Conservation (phyloP, 2,329 filamentous ascomycete genomes). For the Cadophora sp. region DNA sequence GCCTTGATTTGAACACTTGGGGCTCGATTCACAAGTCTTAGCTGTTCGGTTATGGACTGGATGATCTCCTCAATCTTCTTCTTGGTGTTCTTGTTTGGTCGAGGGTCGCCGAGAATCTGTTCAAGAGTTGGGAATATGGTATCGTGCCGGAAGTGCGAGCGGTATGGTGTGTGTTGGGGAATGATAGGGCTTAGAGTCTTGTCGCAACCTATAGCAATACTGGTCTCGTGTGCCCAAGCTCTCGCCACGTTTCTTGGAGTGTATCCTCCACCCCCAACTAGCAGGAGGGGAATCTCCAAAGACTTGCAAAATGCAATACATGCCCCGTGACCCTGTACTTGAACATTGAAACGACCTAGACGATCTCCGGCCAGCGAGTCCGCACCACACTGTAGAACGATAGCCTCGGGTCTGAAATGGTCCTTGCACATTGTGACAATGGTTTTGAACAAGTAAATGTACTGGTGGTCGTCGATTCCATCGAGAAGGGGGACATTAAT, state of each 20-base stretch:
- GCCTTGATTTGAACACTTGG: slow-evolving; percentile 86
- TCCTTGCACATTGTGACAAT: slow-evolving; percentile 81
- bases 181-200: slow-evolving; percentile 75
- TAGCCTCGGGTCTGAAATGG: slow-evolving; percentile 86
- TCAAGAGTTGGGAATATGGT: slow-evolving; percentile 88
- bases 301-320: slow-evolving; percentile 91
- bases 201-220: slow-evolving; percentile 80
- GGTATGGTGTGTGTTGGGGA: slow-evolving; percentile 82
- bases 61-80: slow-evolving; percentile 80
- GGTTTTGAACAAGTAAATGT: slow-evolving; percentile 81
- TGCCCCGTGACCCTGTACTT: slow-evolving; percentile 90
- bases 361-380: slow-evolving; percentile 94
- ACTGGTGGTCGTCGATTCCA: slow-evolving; percentile 90
- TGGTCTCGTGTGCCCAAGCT: slow-evolving; percentile 96
- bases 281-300: slow-evolving; percentile 79
- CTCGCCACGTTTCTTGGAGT: slow-evolving; percentile 96
- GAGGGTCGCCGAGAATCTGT: slow-evolving; percentile 69
- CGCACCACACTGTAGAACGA: slow-evolving; percentile 94
- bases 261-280: slow-evolving; percentile 95
- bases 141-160: slow-evolving; percentile 86
- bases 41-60: slow-evolving; percentile 80
- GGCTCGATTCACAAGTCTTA: slow-evolving; percentile 83
- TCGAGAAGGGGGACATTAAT: slow-evolving; percentile 91
- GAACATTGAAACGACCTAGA: slow-evolving; percentile 94
- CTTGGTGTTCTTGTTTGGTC: slow-evolving; percentile 77